Conservation (phyloP, 257 asterid genomes). For the Parsonsia alboflavescens region DNA sequence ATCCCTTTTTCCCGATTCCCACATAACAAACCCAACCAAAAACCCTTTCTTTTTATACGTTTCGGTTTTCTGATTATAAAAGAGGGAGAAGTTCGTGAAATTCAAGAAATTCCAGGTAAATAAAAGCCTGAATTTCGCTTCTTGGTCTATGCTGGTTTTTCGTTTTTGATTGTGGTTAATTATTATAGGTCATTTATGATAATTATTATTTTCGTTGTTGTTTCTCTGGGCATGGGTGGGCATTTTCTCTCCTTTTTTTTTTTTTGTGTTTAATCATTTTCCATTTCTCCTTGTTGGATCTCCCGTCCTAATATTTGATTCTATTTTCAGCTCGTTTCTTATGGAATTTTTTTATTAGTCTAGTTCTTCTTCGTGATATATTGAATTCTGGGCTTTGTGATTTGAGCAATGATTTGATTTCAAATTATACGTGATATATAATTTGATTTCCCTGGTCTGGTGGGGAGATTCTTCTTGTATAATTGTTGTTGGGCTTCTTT, state of each 20-base stretch:
- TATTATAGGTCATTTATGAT: conserved; percentile 3
- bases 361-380: neutral
- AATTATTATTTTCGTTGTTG: neutral
- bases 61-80: neutral
- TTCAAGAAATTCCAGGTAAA: conserved; percentile 18
- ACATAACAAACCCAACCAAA: conserved; percentile 1
- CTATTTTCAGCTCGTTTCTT: neutral
- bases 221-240: neutral
- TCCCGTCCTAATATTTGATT: neutral
- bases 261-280: neutral
- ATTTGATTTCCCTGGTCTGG: conserved; percentile 25
- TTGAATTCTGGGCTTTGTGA: neutral
- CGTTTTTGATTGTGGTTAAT: conserved; percentile 8
- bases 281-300: conserved; percentile 1
- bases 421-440: conserved; percentile 11
- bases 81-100: neutral
- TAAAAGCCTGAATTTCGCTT: conserved; percentile 14
- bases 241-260: neutral
- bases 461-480: conserved; percentile 10
- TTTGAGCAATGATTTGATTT: neutral
- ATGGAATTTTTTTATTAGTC: neutral
- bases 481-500: neutral
- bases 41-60: neutral
- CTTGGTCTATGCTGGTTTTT: neutral
- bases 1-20: neutral